Evolutionary conservation across 805 yeast genomes (phyloP), one percentile per base, ranked within the genome.

Genomic region (Sungouiozyma ichnusensis): DNA sequence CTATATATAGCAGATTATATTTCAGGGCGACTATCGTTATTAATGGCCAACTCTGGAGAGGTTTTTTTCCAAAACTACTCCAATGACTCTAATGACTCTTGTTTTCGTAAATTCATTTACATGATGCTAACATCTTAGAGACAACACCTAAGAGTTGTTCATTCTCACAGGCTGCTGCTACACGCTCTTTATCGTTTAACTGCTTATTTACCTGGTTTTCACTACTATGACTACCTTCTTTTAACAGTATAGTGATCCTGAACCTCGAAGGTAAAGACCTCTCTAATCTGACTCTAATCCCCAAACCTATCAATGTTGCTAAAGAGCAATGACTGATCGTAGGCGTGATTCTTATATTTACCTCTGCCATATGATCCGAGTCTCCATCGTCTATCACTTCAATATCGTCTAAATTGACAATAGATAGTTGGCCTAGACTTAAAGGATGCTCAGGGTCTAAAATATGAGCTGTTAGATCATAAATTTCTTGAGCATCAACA

Each of bases 361-460:
- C 85, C 47, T 81, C 85, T 0, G 92, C 82, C 54, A 87, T 76
- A 32, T 73, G 72, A 24, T 67, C 52, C 37, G 58, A 57, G 40
- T 72, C 68, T 3, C 75, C 74, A 9, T 76, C 67, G 53, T 85
- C 83, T 2, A 62, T 67, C 3, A 92, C 86, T 33, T 66, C 61
- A 44, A 92, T 92, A 57, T 94, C 95, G 4, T 73, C 71, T 38
- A 92, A 66, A 53, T 86, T 87, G 2, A 92, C 95, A 35, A 92
- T 97, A 0, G 96, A 90, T 15, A 92, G 69, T 62, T 92, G 97
- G 0, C 96, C 98, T 44, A 92, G 68, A 0, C 96, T 82, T 35
- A 92, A 68, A 0, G 99, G 99, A 60, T 92, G 99, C 57, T 92
- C 99, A 1, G 99, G 99, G 59, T 92, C 99, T 0, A 94, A 82